Evolutionary conservation across 177 flowering plant genomes (phyloP).

Genomic region (Vitis hybrid): DNA sequence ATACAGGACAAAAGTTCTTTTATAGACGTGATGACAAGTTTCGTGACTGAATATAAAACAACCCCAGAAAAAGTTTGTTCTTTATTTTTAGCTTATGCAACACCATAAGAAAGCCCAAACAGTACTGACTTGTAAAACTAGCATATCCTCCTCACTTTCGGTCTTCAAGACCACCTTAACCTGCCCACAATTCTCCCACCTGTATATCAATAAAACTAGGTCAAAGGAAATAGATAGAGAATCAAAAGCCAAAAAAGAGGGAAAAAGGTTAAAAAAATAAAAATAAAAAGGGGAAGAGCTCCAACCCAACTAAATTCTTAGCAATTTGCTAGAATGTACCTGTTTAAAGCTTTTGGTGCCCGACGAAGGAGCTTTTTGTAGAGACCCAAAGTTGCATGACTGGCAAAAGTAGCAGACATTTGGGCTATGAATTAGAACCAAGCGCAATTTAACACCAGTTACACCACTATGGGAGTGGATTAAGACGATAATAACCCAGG

Average conservation of each 20-base stretch:
- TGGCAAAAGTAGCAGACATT: slow-evolving; percentile 20
- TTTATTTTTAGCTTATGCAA: not conserved
- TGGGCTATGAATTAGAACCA: slow-evolving; percentile 3
- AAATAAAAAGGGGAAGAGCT: too few relatives aligned
- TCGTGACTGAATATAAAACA: not conserved
- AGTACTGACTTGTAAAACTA: slow-evolving; percentile 68
- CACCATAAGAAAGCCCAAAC: not conserved
- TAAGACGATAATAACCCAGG: too few relatives aligned
- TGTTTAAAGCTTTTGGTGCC: slow-evolving; percentile 84
- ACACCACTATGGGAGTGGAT: too few relatives aligned
- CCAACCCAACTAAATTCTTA: not conserved
- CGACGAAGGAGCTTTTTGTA: slow-evolving; percentile 73
- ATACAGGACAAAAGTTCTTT: too few relatives aligned
- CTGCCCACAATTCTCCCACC: slow-evolving; percentile 99
- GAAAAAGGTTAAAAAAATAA: not conserved
- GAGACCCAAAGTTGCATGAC: slow-evolving; percentile 95
- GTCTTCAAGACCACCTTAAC: slow-evolving; percentile 94
- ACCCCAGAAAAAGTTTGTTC: not conserved
- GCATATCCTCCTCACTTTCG: slow-evolving; percentile 89
- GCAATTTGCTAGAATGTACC: slow-evolving; percentile 32
- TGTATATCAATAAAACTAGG: slow-evolving; percentile 29
- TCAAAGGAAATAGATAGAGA: not conserved
- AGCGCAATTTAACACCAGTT: not conserved
- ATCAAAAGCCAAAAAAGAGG: not conserved
- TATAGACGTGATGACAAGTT: not conserved